Evolutionary conservation across 2,329 filamentous ascomycete genomes (phyloP).

Genomic region (Penicillium concentricum): DNA sequence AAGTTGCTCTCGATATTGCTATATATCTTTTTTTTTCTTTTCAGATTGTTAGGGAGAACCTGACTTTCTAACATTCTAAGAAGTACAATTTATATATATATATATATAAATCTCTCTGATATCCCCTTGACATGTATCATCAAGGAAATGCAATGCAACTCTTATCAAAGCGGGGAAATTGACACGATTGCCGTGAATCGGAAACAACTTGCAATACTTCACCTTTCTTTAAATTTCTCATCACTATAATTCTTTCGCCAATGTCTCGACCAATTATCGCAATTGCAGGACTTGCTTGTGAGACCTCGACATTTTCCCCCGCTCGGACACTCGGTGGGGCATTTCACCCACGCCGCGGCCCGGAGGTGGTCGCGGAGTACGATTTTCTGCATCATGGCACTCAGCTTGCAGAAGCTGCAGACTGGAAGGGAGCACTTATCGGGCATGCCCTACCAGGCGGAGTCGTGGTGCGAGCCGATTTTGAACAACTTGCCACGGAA

Average conservation of each 20-base stretch:
- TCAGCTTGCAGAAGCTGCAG: slow-evolving; percentile 42
- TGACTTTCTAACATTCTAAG: no score
- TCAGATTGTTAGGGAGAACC: no score
- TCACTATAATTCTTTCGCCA: not conserved
- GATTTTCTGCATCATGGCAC: slow-evolving; percentile 46
- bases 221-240: not conserved
- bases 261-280: slow-evolving; percentile 49
- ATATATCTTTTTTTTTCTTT: no score
- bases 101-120: no score
- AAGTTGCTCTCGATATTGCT: no score
- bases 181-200: no score
- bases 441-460: slow-evolving; percentile 55
- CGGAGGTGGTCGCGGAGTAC: slow-evolving; percentile 48
- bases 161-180: no score
- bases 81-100: no score
- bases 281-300: slow-evolving; percentile 54
- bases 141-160: not conserved
- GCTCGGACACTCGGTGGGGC: slow-evolving; percentile 49
- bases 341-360: slow-evolving; percentile 51
- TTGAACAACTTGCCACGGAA: slow-evolving; percentile 46
- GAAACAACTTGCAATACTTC: no score
- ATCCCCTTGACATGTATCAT: not conserved
- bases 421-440: slow-evolving; percentile 54
- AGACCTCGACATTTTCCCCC: slow-evolving; percentile 55
- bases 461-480: slow-evolving; percentile 47